A percentile compares a stretch with the other conserved stretches of the same genome.
phyloP scores from a whole-genome alignment of 345 rosid species.

The Clarkia xantiana region DNA sequence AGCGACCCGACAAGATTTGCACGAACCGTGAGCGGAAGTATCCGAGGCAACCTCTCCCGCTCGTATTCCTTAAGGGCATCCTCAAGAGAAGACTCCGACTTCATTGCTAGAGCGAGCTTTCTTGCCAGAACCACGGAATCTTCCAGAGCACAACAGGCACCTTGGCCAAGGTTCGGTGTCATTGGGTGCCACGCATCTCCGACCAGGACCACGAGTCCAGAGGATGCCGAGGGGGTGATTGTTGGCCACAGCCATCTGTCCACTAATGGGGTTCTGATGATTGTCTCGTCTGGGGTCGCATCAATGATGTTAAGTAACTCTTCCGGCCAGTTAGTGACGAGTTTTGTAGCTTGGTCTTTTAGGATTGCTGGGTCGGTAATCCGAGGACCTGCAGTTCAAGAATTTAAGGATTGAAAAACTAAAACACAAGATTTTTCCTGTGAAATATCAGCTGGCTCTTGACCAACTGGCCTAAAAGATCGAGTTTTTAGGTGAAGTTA shows the following conservation, averaged over 20 bases:
- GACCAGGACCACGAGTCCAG: conserved; percentile 46
- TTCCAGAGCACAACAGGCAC: conserved; percentile 84
- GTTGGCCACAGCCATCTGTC: conserved; percentile 89
- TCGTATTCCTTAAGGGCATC: conserved; percentile 51
- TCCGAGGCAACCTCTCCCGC: conserved; percentile 59
- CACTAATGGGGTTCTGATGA: conserved; percentile 58
- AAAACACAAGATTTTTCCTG: not conserved
- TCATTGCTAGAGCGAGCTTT: conserved; percentile 45
- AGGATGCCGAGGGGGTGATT: conserved; percentile 50
- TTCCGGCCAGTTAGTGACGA: conserved; percentile 44
- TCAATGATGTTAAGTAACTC: conserved; percentile 54
- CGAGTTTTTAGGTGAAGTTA: not conserved
- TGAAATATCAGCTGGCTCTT: not conserved
- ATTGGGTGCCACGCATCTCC: conserved; percentile 98
- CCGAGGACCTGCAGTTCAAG: conserved; percentile 46
- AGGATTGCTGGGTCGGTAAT: conserved; percentile 47
- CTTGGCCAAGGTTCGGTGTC: conserved; percentile 95
- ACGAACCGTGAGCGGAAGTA: conserved; percentile 59
- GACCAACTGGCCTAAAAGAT: too few species aligned
- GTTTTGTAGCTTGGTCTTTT: conserved; percentile 61
- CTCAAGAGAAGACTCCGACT: conserved; percentile 30
- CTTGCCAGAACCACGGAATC: conserved; percentile 58
- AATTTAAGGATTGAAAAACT: not conserved
- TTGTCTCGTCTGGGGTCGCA: conserved; percentile 51
- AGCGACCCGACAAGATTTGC: conserved; percentile 71